phyloP scores from a whole-genome alignment of 352 stramenopile species.

The Phytophthora rubi region DNA sequence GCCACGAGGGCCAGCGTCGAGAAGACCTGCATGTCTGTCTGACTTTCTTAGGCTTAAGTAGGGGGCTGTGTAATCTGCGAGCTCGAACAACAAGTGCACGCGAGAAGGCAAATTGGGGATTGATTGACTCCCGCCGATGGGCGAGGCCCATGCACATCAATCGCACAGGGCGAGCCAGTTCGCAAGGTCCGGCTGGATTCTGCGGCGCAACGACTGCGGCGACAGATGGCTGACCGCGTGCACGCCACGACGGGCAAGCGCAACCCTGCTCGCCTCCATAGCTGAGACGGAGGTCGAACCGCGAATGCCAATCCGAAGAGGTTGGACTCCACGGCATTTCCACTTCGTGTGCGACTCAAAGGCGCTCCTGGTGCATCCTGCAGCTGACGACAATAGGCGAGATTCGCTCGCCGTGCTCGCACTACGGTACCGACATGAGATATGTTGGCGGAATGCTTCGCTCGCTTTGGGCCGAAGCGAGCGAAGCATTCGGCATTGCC shows the following conservation, averaged over 20 bases:
- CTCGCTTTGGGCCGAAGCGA: no score
- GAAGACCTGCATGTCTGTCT: slow-evolving; percentile 41
- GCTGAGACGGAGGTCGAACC: background rate
- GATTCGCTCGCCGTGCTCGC: slow-evolving; percentile 1
- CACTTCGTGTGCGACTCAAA: background rate
- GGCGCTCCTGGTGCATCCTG: slow-evolving; percentile 13
- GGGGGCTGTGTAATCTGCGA: slow-evolving; percentile 39
- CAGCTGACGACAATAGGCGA: slow-evolving; percentile 10
- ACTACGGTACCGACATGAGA: background rate
- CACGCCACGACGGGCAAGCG: background rate
- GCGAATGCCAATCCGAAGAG: background rate
- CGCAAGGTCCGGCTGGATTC: slow-evolving; percentile 27
- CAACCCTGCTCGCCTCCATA: background rate
- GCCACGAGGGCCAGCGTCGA: slow-evolving; percentile 34
- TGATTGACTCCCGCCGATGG: slow-evolving; percentile 3
- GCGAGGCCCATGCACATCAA: slow-evolving; percentile 18
- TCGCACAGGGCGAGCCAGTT: slow-evolving; percentile 31
- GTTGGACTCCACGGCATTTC: background rate
- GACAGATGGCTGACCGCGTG: background rate
- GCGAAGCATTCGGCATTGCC: background rate
- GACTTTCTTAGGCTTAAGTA: no score
- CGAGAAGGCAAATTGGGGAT: slow-evolving; percentile 51
- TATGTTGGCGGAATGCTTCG: background rate
- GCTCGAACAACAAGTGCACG: slow-evolving; percentile 28
- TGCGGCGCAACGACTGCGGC: slow-evolving; percentile 24